phyloP scores from a whole-genome alignment of 768 basidiomycete species.

The Serendipita sp. region DNA sequence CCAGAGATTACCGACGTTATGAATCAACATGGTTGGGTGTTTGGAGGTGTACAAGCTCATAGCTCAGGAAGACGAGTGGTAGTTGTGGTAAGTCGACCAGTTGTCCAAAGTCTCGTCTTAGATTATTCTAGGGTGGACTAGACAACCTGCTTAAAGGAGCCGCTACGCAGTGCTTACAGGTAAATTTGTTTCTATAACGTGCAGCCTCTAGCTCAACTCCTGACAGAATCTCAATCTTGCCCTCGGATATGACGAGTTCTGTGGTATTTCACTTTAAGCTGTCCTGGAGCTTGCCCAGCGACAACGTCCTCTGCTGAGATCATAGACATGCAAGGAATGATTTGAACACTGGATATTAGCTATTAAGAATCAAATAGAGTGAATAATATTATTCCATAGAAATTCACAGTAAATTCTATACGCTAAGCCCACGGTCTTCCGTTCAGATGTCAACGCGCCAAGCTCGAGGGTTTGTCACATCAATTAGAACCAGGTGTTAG shows the following conservation, averaged over 20 bases:
- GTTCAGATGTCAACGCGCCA: no score
- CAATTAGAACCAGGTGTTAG: no score
- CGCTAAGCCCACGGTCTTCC: no score
- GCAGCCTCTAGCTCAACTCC: background rate
- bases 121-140: constrained; percentile 51
- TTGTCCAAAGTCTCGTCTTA: background rate
- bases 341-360: no score
- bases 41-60: constrained; percentile 90
- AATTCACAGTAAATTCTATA: no score
- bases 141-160: constrained; percentile 97
- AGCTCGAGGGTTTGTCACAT: no score
- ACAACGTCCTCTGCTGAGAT: no score
- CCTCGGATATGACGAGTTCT: constrained; percentile 71
- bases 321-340: no score
- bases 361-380: no score
- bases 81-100: constrained; percentile 50
- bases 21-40: constrained; percentile 72
- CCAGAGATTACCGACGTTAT: constrained; percentile 61
- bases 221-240: constrained; percentile 75
- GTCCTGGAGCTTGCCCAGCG: no score
- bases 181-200: constrained; percentile 20
- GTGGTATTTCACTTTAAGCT: constrained; percentile 40
- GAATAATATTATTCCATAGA: no score
- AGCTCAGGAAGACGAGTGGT: constrained; percentile 79
- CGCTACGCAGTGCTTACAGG: constrained; percentile 96